Base-by-base conservation (phyloP, 179 eudicot species). In the Corrigiola litoralis region DNA sequence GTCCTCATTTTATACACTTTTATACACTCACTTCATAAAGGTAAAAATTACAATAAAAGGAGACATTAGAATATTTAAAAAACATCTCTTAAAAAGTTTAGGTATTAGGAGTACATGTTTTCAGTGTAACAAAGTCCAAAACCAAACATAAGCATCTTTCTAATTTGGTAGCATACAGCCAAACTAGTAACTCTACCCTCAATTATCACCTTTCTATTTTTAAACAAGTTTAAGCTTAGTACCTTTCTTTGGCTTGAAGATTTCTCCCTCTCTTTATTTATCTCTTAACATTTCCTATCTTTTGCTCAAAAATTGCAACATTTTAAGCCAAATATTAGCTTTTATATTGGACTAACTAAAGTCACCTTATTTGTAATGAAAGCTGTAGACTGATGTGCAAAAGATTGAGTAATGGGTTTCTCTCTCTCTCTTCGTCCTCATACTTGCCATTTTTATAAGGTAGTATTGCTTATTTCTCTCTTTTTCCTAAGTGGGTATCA, bases 331-430 rank as follows among this genome's bases (percentile, higher is more conserved):
- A 16, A 27, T 0, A 42, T 63, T 31, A 18, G 20, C 23, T 37
- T 25, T 42, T 16, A 18, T 16, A n/a, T n/a, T n/a, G 65, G 18
- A 27, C n/a, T 4, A 1, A 23, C 23, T 65, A 1, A 46, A 40
- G 1, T 17, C 38, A 12, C 2, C 14, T 0, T 14, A 4, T 18
- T 28, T 41, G 17, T 29, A 18, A 38, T 42, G 46, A 34, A 11
- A n/a, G n/a, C n/a, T n/a, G n/a, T n/a, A n/a, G n/a, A 61, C 73
- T 63, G 61, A 77, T 74, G 65, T 74, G 72, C 75, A 55, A 29
- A 46, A 2, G 38, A 51, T 24, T 59, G 52, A 75, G 38, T 11
- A 20, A 81, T 81, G 85, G 74, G 75, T 32, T 63, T 66, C 14
- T 75, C 85, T 48, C 52, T 80, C 14, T 55, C 69, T 59, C 55